Base-by-base conservation (phyloP, 106 monocot genomes). In the Allium sativum region DNA sequence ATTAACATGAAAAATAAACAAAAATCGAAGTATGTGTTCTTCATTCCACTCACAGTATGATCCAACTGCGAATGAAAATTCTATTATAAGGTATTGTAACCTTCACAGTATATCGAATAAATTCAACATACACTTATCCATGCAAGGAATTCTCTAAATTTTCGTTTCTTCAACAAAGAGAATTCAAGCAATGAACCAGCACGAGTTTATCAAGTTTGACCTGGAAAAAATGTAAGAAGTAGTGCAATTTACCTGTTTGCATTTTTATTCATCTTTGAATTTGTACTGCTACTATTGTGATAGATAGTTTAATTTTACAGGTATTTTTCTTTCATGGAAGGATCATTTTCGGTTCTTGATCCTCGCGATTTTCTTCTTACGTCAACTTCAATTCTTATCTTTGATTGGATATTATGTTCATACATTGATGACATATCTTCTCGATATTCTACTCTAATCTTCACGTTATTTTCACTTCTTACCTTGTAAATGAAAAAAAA, bases 201-300 rank as follows among this genome's bases (percentile, higher is more conserved):
- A 73, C 79, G 88, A 70, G 68, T 88, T 12, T 89, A 93, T 68
- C 82, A 82, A 76, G 77, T 78, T 53, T 93, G 93, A 88, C 74
- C 77, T 45, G 85, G 93, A 78, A 93, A 75, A 82, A 93, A 93
- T 73, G 93, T 88, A 72, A 66, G 47, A n/a, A n/a, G n/a, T n/a
- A n/a, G n/a, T n/a, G n/a, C n/a, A n/a, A n/a, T n/a, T n/a, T n/a
- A n/a, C n/a, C n/a, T n/a, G n/a, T n/a, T n/a, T n/a, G n/a, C n/a
- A n/a, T n/a, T n/a, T 47, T 47, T 12, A 47, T 47, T 47, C n/a
- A n/a, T n/a, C n/a, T n/a, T n/a, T n/a, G n/a, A n/a, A n/a, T n/a
- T n/a, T n/a, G n/a, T n/a, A n/a, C n/a, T n/a, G n/a, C n/a, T n/a
- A n/a, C n/a, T n/a, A n/a, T n/a, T n/a, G n/a, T n/a, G n/a, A n/a